Conservation (phyloP, 257 asterid genomes). For the Coffea canephora region DNA sequence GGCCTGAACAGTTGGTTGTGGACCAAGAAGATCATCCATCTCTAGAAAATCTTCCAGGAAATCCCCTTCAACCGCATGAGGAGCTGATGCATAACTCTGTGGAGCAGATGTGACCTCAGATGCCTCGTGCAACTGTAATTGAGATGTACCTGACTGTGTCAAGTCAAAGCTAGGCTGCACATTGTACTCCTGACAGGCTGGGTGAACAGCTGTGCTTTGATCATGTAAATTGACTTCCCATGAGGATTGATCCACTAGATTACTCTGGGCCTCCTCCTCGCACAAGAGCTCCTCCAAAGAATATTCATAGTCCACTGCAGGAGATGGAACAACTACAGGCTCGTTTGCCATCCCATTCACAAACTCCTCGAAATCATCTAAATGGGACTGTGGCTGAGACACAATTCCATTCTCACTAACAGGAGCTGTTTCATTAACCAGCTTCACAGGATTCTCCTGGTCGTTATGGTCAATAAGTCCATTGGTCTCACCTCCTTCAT, state of each 20-base stretch:
- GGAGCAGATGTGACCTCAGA: constrained; percentile 58
- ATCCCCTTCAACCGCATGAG: constrained; percentile 38
- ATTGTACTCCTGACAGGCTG: constrained; percentile 24
- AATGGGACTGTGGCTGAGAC: constrained; percentile 21
- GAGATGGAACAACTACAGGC: constrained; percentile 28
- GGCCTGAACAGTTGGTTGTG: constrained; percentile 33
- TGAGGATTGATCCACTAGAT: constrained; percentile 36
- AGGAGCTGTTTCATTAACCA: constrained; percentile 24
- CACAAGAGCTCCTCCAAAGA: constrained; percentile 31
- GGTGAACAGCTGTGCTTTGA: constrained; percentile 20
- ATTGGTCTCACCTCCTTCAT: constrained; percentile 39
- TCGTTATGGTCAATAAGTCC: constrained; percentile 23
- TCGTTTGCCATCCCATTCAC: constrained; percentile 45
- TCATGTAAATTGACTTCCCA: constrained; percentile 30
- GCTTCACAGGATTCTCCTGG: constrained; percentile 24
- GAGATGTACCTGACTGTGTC: constrained; percentile 42
- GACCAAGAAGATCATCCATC: constrained; percentile 61
- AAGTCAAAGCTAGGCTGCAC: constrained; percentile 42
- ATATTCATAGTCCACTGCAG: constrained; percentile 23
- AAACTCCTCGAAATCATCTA: constrained; percentile 56
- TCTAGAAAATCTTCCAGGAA: constrained; percentile 79
- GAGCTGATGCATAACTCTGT: constrained; percentile 14
- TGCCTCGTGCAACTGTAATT: constrained; percentile 38
- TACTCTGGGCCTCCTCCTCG: constrained; percentile 42
- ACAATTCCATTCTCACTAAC: constrained; percentile 15